Conservation (phyloP, 345 rosid species). For the Sonneratia alba region DNA sequence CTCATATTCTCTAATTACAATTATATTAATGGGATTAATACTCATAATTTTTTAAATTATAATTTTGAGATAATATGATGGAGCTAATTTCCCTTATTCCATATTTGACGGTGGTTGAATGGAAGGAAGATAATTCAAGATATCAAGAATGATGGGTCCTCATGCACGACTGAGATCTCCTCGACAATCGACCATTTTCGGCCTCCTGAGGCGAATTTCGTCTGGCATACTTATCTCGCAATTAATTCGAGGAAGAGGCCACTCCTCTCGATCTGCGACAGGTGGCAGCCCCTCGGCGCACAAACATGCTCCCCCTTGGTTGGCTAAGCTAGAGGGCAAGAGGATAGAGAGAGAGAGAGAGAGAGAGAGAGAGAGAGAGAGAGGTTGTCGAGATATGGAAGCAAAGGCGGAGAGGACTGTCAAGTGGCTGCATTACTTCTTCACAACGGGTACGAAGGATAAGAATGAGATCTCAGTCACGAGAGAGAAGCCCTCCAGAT, state of each 20-base stretch:
- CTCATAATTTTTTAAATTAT: too few relatives aligned
- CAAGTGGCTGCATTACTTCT: slow-evolving; percentile 3
- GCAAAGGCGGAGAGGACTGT: neutral
- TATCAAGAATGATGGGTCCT: neutral
- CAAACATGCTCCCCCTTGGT: neutral
- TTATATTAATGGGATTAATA: too few relatives aligned
- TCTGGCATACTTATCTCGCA: too few relatives aligned
- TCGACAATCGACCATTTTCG: too few relatives aligned
- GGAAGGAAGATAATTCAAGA: too few relatives aligned
- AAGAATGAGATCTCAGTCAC: neutral
- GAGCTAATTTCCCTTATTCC: too few relatives aligned
- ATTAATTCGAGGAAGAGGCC: neutral
- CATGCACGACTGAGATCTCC: neutral
- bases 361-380: neutral
- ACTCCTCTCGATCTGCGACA: neutral
- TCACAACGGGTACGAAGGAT: neutral
- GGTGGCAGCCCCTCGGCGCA: neutral
- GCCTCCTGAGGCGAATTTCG: too few relatives aligned
- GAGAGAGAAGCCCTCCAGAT: neutral
- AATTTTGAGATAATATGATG: too few relatives aligned
- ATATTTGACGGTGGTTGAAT: too few relatives aligned
- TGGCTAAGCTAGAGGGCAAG: neutral
- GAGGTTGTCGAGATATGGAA: neutral
- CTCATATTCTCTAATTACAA: too few relatives aligned
- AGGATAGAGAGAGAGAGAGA: neutral